Evolutionary conservation across 2,329 filamentous ascomycete species (phyloP).

Genomic region (Colletotrichum noveboracense): DNA sequence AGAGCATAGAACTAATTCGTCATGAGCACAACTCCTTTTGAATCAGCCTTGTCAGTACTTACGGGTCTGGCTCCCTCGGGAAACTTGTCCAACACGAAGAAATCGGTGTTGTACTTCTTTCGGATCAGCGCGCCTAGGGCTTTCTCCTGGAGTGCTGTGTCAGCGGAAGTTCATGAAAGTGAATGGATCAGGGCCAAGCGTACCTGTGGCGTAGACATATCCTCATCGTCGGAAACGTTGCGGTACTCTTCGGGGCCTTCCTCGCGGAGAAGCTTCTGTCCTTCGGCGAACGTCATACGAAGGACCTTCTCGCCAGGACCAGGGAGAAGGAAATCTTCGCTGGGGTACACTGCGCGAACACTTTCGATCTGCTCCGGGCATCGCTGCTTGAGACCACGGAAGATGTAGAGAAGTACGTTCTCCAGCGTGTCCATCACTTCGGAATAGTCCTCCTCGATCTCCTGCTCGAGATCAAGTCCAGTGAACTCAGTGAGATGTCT

Average conservation of each 20-base stretch:
- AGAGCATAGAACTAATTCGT: constrained; percentile 78
- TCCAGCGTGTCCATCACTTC: neutral
- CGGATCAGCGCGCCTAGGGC: constrained; percentile 87
- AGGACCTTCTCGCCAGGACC: constrained; percentile 72
- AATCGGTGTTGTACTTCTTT: constrained; percentile 91
- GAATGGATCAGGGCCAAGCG: neutral
- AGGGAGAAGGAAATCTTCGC: constrained; percentile 78
- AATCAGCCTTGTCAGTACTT: neutral
- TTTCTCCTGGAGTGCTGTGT: constrained; percentile 66
- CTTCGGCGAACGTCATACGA: constrained; percentile 79
- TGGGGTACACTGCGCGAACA: constrained; percentile 76
- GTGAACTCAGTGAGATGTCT: constrained; percentile 90
- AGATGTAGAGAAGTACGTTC: constrained; percentile 5
- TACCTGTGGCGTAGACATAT: constrained; percentile 70
- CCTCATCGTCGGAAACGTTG: constrained; percentile 77
- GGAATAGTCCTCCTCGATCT: constrained; percentile 76
- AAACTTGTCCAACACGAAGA: constrained; percentile 97
- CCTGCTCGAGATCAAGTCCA: constrained; percentile 89
- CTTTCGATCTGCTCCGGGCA: constrained; percentile 76
- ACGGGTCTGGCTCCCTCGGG: constrained; percentile 80
- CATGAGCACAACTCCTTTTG: neutral
- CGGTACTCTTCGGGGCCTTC: constrained; percentile 71
- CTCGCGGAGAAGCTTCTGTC: constrained; percentile 76
- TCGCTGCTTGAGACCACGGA: constrained; percentile 40
- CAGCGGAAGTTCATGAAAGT: neutral